A percentile compares a stretch with the other conserved stretches of the same genome.
Evolutionary conservation across 345 rosid species (phyloP).

Genomic region (Acer negundo): DNA sequence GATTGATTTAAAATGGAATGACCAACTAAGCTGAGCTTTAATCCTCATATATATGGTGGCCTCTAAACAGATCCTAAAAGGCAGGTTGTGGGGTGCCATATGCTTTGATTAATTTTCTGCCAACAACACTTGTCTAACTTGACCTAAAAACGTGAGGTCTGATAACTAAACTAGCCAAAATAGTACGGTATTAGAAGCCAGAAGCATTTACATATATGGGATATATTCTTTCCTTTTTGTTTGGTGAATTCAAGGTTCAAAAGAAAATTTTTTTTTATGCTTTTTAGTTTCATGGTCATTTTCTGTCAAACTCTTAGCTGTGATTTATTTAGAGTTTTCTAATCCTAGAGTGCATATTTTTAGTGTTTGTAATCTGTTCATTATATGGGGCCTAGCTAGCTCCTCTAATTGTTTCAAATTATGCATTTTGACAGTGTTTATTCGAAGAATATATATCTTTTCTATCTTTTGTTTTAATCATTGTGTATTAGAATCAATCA

Average conservation of each 20-base stretch:
- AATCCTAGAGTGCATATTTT: not conserved
- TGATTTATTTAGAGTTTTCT: not conserved
- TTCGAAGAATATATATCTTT: too few relatives aligned
- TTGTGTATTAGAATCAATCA: too few relatives aligned
- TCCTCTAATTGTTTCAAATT: not conserved
- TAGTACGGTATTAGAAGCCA: slow-evolving; percentile 9
- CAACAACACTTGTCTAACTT: slow-evolving; percentile 37
- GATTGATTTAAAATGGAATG: slow-evolving; percentile 56
- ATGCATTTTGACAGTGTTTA: not conserved
- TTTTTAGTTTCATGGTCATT: not conserved
- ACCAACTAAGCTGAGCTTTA: slow-evolving; percentile 41
- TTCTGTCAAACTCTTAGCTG: not conserved
- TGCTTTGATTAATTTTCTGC: slow-evolving; percentile 33
- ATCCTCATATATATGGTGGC: slow-evolving; percentile 22
- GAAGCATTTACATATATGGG: not conserved
- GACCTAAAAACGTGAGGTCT: slow-evolving; percentile 41
- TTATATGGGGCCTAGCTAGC: not conserved
- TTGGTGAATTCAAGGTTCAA: not conserved
- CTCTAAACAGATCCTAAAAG: slow-evolving; percentile 30
- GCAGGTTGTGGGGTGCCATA: slow-evolving; percentile 31
- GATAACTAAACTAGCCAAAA: slow-evolving; percentile 31
- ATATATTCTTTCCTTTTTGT: slow-evolving; percentile 6
- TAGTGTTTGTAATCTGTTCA: not conserved
- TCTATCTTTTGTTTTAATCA: too few relatives aligned
- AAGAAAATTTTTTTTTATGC: not conserved